A percentile compares a stretch with the other conserved stretches of the same genome.
Conservation (phyloP, 108 stramenopile genomes). For the Tribonema minus region DNA sequence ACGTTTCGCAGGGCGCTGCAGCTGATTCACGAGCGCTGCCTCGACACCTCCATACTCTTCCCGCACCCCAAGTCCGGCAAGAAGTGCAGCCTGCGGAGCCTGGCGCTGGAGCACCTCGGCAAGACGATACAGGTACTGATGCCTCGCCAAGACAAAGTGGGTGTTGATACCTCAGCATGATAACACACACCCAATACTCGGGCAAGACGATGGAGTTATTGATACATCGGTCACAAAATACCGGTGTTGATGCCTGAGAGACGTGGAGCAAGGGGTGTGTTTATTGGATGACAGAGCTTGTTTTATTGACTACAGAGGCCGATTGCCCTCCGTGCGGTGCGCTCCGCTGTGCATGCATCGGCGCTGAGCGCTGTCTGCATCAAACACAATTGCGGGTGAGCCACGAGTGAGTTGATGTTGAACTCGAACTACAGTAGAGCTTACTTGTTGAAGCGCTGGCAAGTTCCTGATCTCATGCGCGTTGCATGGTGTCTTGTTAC, state of each 20-base stretch:
- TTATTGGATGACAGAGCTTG: no score
- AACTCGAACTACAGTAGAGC: no score
- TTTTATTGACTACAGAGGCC: no score
- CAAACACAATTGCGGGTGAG: no score
- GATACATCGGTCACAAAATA: neutral
- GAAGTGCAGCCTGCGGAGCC: slow-evolving; percentile 32
- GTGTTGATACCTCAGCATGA: neutral
- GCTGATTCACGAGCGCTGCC: slow-evolving; percentile 40
- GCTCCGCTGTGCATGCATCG: no score
- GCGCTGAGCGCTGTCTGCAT: no score
- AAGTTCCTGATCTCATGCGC: no score
- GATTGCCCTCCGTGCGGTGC: no score
- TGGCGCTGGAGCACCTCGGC: slow-evolving; percentile 41
- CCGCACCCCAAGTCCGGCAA: slow-evolving; percentile 41
- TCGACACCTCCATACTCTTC: slow-evolving; percentile 49
- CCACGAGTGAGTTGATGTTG: no score
- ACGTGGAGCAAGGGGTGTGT: neutral
- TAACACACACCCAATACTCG: neutral
- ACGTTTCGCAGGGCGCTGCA: neutral
- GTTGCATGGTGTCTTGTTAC: no score
- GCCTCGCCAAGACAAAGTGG: neutral
- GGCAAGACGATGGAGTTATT: neutral
- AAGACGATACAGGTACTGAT: neutral
- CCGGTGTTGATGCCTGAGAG: neutral
- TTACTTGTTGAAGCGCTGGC: no score